Evolutionary conservation across 805 yeast species (phyloP).

Genomic region (Metschnikowia santaceciliae): DNA sequence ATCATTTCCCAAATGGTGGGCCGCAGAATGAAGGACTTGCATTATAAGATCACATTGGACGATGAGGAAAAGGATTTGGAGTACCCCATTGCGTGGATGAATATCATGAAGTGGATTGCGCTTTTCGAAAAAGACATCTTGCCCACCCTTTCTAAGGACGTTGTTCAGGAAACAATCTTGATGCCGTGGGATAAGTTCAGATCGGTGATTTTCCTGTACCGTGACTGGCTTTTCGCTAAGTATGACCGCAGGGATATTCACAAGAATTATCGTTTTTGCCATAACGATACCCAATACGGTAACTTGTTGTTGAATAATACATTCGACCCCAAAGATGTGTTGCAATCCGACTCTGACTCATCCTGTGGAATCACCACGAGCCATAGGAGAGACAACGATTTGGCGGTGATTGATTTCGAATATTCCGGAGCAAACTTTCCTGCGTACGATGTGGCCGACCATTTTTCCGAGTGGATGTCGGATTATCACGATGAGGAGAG

Average conservation of each 20-base stretch:
- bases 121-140: conserved; percentile 42
- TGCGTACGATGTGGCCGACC: conserved; percentile 88
- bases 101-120: conserved; percentile 67
- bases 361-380: conserved; percentile 22
- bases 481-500: conserved; percentile 67
- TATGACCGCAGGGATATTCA: conserved; percentile 44
- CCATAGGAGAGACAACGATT: conserved; percentile 40
- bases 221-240: conserved; percentile 54
- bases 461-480: conserved; percentile 96
- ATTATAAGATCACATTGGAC: conserved; percentile 67
- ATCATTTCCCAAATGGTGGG: conserved; percentile 81
- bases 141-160: conserved; percentile 26
- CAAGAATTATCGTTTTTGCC: conserved; percentile 72
- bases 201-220: conserved; percentile 47
- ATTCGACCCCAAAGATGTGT: conserved; percentile 48
- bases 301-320: conserved; percentile 65
- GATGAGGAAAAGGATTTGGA: conserved; percentile 44
- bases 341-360: conserved; percentile 15
- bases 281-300: conserved; percentile 96
- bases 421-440: conserved; percentile 89
- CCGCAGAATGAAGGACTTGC: conserved; percentile 94
- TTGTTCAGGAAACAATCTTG: conserved; percentile 38
- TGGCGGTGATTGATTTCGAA: conserved; percentile 95
- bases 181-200: conserved; percentile 50
- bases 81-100: conserved; percentile 69